Percentiles rank a stretch among this genome's conserved stretches.
phyloP scores from a whole-genome alignment of 805 yeast species.

The Ogataea henricii region DNA sequence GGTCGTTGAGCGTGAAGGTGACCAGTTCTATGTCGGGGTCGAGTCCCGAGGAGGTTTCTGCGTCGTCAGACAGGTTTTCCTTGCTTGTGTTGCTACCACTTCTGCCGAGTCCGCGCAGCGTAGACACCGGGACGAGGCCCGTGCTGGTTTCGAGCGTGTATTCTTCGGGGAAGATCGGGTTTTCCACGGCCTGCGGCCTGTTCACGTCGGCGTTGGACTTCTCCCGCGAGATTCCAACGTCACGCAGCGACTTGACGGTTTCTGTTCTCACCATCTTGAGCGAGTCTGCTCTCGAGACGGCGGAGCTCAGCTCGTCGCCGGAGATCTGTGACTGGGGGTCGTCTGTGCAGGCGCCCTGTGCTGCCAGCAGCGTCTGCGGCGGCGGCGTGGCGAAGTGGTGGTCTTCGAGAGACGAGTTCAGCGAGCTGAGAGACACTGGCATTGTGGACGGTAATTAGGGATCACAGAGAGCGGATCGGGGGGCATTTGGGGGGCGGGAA shows the following conservation, averaged over 20 bases:
- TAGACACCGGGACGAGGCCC: slow-evolving; percentile 80
- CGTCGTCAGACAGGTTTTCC: slow-evolving; percentile 32
- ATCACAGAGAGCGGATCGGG: too few relatives aligned
- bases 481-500: too few relatives aligned
- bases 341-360: slow-evolving; percentile 37
- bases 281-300: slow-evolving; percentile 36
- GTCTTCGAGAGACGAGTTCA: slow-evolving; percentile 24
- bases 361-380: slow-evolving; percentile 2
- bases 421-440: slow-evolving; percentile 19
- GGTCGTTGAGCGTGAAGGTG: slow-evolving; percentile 76
- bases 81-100: slow-evolving; percentile 21
- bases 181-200: slow-evolving; percentile 53
- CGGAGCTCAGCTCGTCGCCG: slow-evolving; percentile 27
- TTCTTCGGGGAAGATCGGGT: slow-evolving; percentile 89
- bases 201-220: slow-evolving; percentile 58
- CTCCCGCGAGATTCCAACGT: slow-evolving; percentile 58
- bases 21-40: slow-evolving; percentile 81
- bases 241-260: slow-evolving; percentile 68
- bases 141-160: slow-evolving; percentile 85
- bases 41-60: slow-evolving; percentile 32
- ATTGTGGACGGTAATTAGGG: slow-evolving; percentile 1
- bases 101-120: slow-evolving; percentile 71
- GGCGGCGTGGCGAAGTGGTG: slow-evolving; percentile 4
- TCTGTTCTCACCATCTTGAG: slow-evolving; percentile 60
- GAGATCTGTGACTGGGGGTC: slow-evolving; percentile 50